Percentiles rank a stretch among this genome's conserved stretches.
Conservation (phyloP, 768 basidiomycete species). For the Suillus spraguei region DNA sequence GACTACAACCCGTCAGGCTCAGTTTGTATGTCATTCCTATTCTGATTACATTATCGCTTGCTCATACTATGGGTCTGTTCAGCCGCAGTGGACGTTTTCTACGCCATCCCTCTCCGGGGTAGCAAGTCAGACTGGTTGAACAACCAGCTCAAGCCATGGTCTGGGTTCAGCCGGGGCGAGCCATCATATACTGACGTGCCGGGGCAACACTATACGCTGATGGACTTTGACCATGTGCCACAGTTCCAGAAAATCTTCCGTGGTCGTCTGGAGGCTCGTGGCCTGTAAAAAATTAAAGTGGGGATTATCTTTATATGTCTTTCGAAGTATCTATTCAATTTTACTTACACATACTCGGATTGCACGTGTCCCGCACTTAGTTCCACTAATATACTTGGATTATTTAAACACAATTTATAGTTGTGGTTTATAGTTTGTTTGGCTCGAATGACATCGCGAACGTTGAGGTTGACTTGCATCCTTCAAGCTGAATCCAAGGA, state of each 20-base stretch:
- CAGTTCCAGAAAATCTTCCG: slow-evolving; percentile 34
- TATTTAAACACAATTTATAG: neutral
- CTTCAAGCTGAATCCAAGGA: neutral
- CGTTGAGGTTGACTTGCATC: neutral
- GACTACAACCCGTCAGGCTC: slow-evolving; percentile 26
- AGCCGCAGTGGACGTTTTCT: slow-evolving; percentile 29
- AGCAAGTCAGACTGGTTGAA: slow-evolving; percentile 34
- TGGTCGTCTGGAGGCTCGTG: slow-evolving; percentile 26
- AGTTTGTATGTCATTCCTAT: slow-evolving; percentile 24
- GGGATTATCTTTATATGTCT: neutral
- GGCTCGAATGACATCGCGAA: neutral
- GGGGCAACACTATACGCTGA: slow-evolving; percentile 32
- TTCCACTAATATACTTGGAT: neutral
- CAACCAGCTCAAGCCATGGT: slow-evolving; percentile 31
- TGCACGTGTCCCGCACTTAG: neutral
- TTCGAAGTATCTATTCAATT: neutral
- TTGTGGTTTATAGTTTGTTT: neutral
- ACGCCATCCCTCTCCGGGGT: slow-evolving; percentile 29
- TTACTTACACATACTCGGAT: neutral
- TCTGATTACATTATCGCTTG: neutral
- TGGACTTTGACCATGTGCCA: slow-evolving; percentile 35
- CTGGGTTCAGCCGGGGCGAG: slow-evolving; percentile 25
- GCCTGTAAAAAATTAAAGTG: slow-evolving; percentile 17
- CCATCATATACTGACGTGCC: slow-evolving; percentile 28
- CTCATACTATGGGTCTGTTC: neutral